Evolutionary conservation across 805 yeast genomes (phyloP).

Genomic region (Saccharomycopsis babjevae): DNA sequence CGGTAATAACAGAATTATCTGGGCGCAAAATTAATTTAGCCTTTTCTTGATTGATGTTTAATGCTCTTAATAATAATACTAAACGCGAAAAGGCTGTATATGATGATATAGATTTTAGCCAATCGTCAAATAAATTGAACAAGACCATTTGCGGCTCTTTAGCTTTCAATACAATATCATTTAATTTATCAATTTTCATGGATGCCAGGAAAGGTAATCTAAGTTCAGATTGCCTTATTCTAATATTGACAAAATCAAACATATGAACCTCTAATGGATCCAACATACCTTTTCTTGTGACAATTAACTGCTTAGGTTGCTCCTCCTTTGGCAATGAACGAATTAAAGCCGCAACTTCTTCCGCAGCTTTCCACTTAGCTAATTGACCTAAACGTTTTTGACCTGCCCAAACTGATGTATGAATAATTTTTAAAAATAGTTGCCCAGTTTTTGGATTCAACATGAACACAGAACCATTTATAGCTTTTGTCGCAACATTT

Average conservation of each 20-base stretch:
- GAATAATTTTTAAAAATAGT: conserved; percentile 77
- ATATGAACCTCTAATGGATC: conserved; percentile 96
- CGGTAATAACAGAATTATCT: conserved; percentile 56
- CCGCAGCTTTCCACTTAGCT: conserved; percentile 98
- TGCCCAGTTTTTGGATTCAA: conserved; percentile 89
- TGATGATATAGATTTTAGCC: conserved; percentile 76
- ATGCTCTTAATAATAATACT: conserved; percentile 69
- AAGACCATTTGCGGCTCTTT: conserved; percentile 89
- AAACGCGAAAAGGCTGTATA: conserved; percentile 91
- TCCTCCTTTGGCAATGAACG: conserved; percentile 87
- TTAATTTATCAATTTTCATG: conserved; percentile 67
- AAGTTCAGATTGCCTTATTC: conserved; percentile 82
- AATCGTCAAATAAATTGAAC: conserved; percentile 87
- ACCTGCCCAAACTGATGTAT: conserved; percentile 94
- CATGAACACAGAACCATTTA: conserved; percentile 87
- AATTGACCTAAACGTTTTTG: conserved; percentile 87
- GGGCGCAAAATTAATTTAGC: conserved; percentile 70
- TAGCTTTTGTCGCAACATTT: conserved; percentile 81
- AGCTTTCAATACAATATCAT: conserved; percentile 72
- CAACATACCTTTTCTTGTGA: conserved; percentile 78
- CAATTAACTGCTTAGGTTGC: conserved; percentile 87
- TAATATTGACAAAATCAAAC: conserved; percentile 90
- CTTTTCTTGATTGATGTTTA: conserved; percentile 66
- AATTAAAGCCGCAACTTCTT: conserved; percentile 86
- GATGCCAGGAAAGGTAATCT: conserved; percentile 85